phyloP scores from a whole-genome alignment of 1,284 basidiomycete species.

The Tremellales sp. region DNA sequence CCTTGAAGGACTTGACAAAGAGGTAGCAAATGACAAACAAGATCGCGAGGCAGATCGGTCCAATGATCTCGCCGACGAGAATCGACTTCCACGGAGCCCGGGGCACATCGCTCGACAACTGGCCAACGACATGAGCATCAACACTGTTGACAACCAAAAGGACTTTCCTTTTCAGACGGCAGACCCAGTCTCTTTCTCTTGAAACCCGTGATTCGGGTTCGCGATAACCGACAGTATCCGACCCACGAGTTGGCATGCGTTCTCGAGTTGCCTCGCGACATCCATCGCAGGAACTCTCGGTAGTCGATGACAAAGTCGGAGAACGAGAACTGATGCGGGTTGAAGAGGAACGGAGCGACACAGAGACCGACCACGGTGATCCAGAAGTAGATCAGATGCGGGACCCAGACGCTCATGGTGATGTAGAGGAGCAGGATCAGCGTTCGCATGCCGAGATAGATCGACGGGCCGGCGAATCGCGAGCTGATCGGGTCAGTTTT shows the following conservation, averaged over 20 bases:
- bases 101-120: slow-evolving; percentile 80
- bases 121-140: neutral
- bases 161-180: slow-evolving; percentile 72
- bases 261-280: slow-evolving; percentile 91
- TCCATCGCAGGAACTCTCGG: slow-evolving; percentile 93
- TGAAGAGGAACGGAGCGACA: slow-evolving; percentile 91
- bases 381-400: slow-evolving; percentile 95
- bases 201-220: slow-evolving; percentile 95
- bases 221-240: slow-evolving; percentile 88
- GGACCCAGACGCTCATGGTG: slow-evolving; percentile 81
- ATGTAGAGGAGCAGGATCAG: slow-evolving; percentile 86
- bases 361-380: slow-evolving; percentile 80
- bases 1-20: slow-evolving; percentile 62
- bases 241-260: slow-evolving; percentile 98
- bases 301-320: slow-evolving; percentile 95
- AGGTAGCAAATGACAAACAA: slow-evolving; percentile 85
- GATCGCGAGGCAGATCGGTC: slow-evolving; percentile 75
- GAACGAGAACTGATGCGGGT: slow-evolving; percentile 93
- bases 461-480: slow-evolving; percentile 91
- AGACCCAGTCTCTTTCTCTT: slow-evolving; percentile 93
- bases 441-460: slow-evolving; percentile 91
- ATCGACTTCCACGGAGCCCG: slow-evolving; percentile 87
- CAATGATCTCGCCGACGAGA: slow-evolving; percentile 79
- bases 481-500: slow-evolving; percentile 52
- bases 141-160: neutral